A percentile compares a stretch with the other conserved stretches of the same genome.
Conservation (phyloP, 257 asterid genomes). For the Rhazya stricta region DNA sequence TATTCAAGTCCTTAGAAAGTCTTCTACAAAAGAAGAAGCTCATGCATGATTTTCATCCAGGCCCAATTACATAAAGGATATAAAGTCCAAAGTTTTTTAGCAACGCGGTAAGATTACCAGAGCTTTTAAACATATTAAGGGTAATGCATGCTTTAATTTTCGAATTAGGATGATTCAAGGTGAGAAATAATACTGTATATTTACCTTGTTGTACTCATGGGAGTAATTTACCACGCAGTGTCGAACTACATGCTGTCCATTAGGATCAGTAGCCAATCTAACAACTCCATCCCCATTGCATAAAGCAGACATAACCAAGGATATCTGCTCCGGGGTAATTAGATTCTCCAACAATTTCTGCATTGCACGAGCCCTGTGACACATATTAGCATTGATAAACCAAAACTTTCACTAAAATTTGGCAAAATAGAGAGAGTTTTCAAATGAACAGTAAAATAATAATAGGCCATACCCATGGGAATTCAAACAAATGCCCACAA, state of each 20-base stretch:
- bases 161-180: not conserved
- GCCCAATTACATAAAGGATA: not conserved
- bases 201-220: slow-evolving; percentile 58
- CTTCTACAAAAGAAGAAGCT: not conserved
- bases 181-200: not conserved
- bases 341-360: slow-evolving; percentile 54
- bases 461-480: slow-evolving; percentile 48
- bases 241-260: slow-evolving; percentile 60
- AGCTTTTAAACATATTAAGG: not conserved
- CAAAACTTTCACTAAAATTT: not conserved
- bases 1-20: not conserved
- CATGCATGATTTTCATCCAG: not conserved
- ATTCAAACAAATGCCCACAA: slow-evolving; percentile 41
- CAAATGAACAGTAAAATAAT: not conserved
- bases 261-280: slow-evolving; percentile 51
- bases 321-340: slow-evolving; percentile 46
- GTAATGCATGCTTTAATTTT: not conserved
- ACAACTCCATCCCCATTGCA: slow-evolving; percentile 41
- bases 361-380: slow-evolving; percentile 48
- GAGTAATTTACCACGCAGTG: slow-evolving; percentile 45
- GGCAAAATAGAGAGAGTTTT: not conserved
- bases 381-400: slow-evolving; percentile 1
- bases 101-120: not conserved
- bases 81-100: not conserved
- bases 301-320: slow-evolving; percentile 36